Percentiles rank a stretch among this genome's conserved stretches.
phyloP scores from a whole-genome alignment of 2,329 filamentous ascomycete genomes.

The Alternaria gansuensis region DNA sequence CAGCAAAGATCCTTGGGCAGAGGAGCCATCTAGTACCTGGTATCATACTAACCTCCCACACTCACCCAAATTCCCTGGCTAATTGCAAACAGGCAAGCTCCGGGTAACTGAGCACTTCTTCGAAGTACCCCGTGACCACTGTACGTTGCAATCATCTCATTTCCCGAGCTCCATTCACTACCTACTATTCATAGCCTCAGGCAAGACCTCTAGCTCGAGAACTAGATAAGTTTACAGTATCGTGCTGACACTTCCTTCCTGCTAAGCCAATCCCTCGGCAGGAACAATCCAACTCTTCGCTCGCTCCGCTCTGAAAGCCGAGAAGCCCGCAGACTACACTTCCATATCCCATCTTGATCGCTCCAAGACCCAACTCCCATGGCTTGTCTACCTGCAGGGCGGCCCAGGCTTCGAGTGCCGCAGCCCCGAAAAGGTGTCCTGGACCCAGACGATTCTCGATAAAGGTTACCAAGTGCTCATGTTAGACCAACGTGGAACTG shows the following conservation, averaged over 20 bases:
- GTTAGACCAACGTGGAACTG: slow-evolving; percentile 91
- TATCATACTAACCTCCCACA: slow-evolving; percentile 23
- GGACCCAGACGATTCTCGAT: slow-evolving; percentile 75
- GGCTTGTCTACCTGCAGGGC: slow-evolving; percentile 79
- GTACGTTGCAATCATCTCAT: slow-evolving; percentile 11
- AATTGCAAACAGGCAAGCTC: slow-evolving; percentile 68
- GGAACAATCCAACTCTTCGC: slow-evolving; percentile 79
- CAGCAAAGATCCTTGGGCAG: slow-evolving; percentile 59
- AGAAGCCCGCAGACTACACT: slow-evolving; percentile 64
- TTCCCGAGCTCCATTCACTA: neutral
- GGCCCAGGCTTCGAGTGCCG: slow-evolving; percentile 83
- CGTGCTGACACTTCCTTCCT: neutral
- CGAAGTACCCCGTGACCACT: slow-evolving; percentile 83
- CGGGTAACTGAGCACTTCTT: slow-evolving; percentile 85
- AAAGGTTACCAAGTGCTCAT: slow-evolving; percentile 84
- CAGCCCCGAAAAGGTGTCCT: slow-evolving; percentile 75
- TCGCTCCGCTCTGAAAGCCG: slow-evolving; percentile 73
- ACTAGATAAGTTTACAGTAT: neutral
- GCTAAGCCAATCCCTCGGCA: slow-evolving; percentile 60
- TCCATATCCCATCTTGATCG: slow-evolving; percentile 61
- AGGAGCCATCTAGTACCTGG: slow-evolving; percentile 57
- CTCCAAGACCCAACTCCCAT: slow-evolving; percentile 62
- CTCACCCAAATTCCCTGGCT: neutral
- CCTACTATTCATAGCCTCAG: neutral
- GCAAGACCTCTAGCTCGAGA: neutral